Evolutionary conservation across 495 filamentous ascomycete species (phyloP), one percentile per base, ranked within the genome.

Genomic region (Arthonia radiata): DNA sequence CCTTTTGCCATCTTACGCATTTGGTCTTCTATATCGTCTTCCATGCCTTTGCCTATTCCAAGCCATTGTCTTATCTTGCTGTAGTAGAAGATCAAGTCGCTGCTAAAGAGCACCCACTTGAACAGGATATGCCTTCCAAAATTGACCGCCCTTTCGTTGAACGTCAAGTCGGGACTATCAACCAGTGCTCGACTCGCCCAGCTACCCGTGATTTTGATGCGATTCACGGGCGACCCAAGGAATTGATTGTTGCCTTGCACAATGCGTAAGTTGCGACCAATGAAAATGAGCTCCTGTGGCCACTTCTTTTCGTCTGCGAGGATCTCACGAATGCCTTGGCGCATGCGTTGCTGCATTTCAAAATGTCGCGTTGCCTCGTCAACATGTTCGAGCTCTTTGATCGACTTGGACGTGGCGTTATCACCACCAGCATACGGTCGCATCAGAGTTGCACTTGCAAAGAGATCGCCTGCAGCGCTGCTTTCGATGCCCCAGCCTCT

Each of bases 261-360:
- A 40, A 97, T 97, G 13, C 86, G 68, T 54, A 97, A 63, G 42
- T 92, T 93, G 4, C 86, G 67, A 2, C 81, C 82, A 41, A 97
- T 81, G 50, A 97, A 97, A 38, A 97, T 67, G 26, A 97, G 70
- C 38, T 92, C 79, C 29, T 69, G 67, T 0, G 86, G 86, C 75
- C 79, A 91, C 42, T 86, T 81, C 15, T 69, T 71, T 42, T 92
- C 81, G 44, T 97, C 79, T 16, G 65, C 64, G 4, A 97, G 64
- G 17, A 92, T 65, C 15, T 86, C 68, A 31, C 72, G 67, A 43
- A 93, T 67, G 12, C 72, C 77, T 39, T 79, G 62, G 33, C 79
- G 73, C 60, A 78, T 79, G 30, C 66, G 61, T 36, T 72, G 60
- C 39, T 92, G 82, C 57, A 81, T 73, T 42, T 83, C 75, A 44